Evolutionary conservation across 2,329 filamentous ascomycete genomes (phyloP), one percentile per base, ranked within the genome.

Genomic region (Blastomyces parvus): DNA sequence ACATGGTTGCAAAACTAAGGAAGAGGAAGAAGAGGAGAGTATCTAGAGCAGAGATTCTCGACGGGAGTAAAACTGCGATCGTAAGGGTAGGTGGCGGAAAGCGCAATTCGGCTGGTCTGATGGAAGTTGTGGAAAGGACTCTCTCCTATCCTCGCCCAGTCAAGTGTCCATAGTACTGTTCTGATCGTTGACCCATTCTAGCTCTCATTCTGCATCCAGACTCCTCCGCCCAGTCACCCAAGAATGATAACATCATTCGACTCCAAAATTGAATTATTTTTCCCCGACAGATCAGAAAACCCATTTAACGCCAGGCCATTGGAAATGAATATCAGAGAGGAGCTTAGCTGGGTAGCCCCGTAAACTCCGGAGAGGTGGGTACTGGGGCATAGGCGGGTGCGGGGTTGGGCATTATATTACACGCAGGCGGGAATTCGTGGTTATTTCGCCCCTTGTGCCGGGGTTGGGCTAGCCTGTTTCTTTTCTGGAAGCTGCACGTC

Each of bases 401-500:
- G 14, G 30, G 9, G 33, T 25, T 22, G n/a, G 53, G 33, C 53
- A 38, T 40, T 57, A 33, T 38, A 40, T 22, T 57, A 57, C n/a
- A 40, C 9, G 33, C 1, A 25, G 9, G 33, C 5, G 19, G 9
- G 30, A 2, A n/a, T 55, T 22, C n/a, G 22, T 22, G 14, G 9
- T 57, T 22, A 38, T 57, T 57, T 57, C 53, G 33, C n/a, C 9
- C 14, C 33, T 11, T 36, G 53, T 19, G 53, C 6, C n/a, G 27
- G 53, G 27, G 8, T 14, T 38, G 30, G 22, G 30, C 25, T n/a
- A n/a, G 17, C n/a, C 33, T 1, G 11, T 40, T 59, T 59, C 40
- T 83, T 81, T 74, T 90, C 89, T 36, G 94, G 94, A 46, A 97
- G 88, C 74, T 91, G 87, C 70, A 97, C 92, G 74, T 99, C 94